Conservation (phyloP, 108 stramenopile genomes). For the Nitzschia putrida region DNA sequence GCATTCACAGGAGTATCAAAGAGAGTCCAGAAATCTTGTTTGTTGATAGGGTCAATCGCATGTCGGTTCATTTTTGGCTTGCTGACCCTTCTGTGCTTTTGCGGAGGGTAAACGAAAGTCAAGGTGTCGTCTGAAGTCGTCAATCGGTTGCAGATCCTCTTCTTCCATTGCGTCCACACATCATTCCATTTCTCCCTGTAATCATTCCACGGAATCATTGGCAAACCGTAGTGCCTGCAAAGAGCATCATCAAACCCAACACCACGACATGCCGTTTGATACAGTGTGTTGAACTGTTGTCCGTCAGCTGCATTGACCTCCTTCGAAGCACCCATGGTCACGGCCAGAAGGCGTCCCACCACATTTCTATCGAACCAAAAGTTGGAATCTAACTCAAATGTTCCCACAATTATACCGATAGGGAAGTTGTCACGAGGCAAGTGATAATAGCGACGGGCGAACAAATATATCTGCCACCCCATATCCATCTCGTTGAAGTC, state of each 20-base stretch:
- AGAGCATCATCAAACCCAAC: slow-evolving; percentile 13
- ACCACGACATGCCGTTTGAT: slow-evolving; percentile 8
- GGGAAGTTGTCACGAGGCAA: slow-evolving; percentile 12
- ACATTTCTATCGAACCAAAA: slow-evolving; percentile 49
- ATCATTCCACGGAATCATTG: slow-evolving; percentile 11
- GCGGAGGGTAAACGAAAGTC: neutral
- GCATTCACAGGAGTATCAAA: no score
- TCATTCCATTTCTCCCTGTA: slow-evolving; percentile 12
- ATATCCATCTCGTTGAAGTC: slow-evolving; percentile 24
- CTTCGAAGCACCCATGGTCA: slow-evolving; percentile 41
- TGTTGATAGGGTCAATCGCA: neutral
- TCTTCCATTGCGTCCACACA: slow-evolving; percentile 30
- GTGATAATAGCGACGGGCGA: slow-evolving; percentile 15
- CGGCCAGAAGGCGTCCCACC: slow-evolving; percentile 38
- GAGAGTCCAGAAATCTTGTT: no score
- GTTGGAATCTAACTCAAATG: slow-evolving; percentile 40
- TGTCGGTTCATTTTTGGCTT: neutral
- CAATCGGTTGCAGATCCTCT: slow-evolving; percentile 16
- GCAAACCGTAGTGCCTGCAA: slow-evolving; percentile 23
- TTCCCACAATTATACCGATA: slow-evolving; percentile 43
- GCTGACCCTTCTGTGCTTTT: neutral
- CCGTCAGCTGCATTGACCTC: slow-evolving; percentile 16
- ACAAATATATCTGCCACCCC: slow-evolving; percentile 28
- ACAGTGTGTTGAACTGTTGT: slow-evolving; percentile 7
- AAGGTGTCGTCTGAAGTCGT: neutral